A percentile compares a stretch with the other conserved stretches of the same genome.
Conservation (phyloP, 345 rosid genomes). For the Hypericum androsaemum region DNA sequence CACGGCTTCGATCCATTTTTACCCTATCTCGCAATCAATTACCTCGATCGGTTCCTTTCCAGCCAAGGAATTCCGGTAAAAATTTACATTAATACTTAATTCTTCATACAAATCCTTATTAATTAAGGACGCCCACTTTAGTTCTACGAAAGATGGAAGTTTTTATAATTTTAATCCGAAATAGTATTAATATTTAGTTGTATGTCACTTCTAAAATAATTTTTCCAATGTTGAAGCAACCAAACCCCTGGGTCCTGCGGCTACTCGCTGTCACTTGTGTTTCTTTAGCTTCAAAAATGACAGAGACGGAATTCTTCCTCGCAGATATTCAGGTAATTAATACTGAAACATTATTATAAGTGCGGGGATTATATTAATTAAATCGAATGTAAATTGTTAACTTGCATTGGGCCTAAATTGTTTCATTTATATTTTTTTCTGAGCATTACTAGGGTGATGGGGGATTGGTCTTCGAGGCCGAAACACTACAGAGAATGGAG, state of each 20-base stretch:
- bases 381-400: too few species aligned
- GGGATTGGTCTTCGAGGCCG: slow-evolving; percentile 40
- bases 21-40: slow-evolving; percentile 68
- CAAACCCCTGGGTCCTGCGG: slow-evolving; percentile 49
- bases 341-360: too few species aligned
- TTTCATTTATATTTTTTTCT: too few species aligned
- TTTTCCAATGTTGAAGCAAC: slow-evolving; percentile 22
- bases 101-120: too few species aligned
- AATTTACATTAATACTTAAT: too few species aligned
- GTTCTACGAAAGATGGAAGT: too few species aligned
- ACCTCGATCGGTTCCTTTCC: slow-evolving; percentile 72
- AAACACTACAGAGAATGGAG: slow-evolving; percentile 62
- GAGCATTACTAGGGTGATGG: slow-evolving; percentile 22
- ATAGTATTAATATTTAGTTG: too few species aligned
- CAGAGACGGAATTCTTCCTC: slow-evolving; percentile 33
- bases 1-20: slow-evolving; percentile 30
- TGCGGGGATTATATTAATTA: too few species aligned
- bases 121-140: too few species aligned
- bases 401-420: too few species aligned
- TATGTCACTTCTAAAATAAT: slow-evolving; percentile 2
- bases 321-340: slow-evolving; percentile 38
- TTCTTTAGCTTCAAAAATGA: slow-evolving; percentile 72
- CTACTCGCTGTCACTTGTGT: slow-evolving; percentile 63
- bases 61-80: slow-evolving; percentile 50
- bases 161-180: too few species aligned